Base-by-base conservation (phyloP, 2,329 filamentous ascomycete genomes). In the Metarhizium anisopliae region DNA sequence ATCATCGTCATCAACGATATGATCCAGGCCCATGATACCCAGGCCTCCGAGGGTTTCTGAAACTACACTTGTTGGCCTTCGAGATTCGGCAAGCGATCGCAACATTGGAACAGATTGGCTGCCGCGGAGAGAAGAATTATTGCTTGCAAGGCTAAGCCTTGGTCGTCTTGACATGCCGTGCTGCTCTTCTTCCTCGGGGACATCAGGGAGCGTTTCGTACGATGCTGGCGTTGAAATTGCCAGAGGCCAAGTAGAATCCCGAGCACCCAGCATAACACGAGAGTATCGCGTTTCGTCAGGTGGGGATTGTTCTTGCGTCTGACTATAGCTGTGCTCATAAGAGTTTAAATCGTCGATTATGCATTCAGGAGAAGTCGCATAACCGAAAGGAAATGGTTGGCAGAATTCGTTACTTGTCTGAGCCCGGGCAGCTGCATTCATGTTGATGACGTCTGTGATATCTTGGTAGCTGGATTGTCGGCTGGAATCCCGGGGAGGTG, bases 161-260 rank as follows among this genome's bases (percentile, higher is more conserved):
- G 74, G 75, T 53, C 66, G 71, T 55, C 67, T 72, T 30, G 62
- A 62, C 36, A 64, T 64, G 52, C 64, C 67, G 50, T 68, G 66
- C 56, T 75, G 73, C 59, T 85, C 83, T 38, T 86, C 83, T 62
- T 86, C 83, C 63, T 86, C 83, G 1, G 82, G 80, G 4, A 86
- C 82, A 61, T 84, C 78, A 6, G 82, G 74, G 18, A 86, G 70
- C 13, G 64, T 69, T 54, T 77, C 76, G 57, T 71, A 76, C 10
- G 70, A 58, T 16, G 57, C 51, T 47, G 62, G 56, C 14, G 55
- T 59, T 13, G 64, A 59, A 18, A 55, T 63, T 6, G 63, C 59
- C 29, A 72, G 62, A 14, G 65, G 76, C 76, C 76, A 78, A 54
- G 76, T 72, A 16, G 64, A 62, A 51, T 75, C 71, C 35, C 73